These are phyloP conservation scores for Fusarium equiseti DNA, from an alignment of 2,329 filamentous ascomycete species.

Conservation along the genomic window DNA sequence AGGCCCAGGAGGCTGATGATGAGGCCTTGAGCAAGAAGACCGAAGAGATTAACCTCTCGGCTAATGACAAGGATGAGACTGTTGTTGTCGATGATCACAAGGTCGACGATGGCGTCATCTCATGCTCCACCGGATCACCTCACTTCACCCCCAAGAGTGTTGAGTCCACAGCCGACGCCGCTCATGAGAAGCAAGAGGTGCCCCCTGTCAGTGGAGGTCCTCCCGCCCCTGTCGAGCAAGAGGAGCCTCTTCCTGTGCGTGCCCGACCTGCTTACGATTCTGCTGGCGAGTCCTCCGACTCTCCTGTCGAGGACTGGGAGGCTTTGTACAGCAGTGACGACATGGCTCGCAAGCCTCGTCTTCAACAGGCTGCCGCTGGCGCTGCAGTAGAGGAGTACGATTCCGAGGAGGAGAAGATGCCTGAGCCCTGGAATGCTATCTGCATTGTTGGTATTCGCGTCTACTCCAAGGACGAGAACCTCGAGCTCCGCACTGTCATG, in stretches of 20 bases:
- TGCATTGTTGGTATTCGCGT: constrained; percentile 71
- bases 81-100: constrained; percentile 29
- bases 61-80: constrained; percentile 20
- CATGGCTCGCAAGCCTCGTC: constrained; percentile 64
- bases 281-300: constrained; percentile 69
- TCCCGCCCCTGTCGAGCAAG: constrained; percentile 37
- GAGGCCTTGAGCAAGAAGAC: constrained; percentile 42
- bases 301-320: constrained; percentile 70
- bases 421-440: constrained; percentile 73
- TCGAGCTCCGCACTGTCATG: constrained; percentile 67
- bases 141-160: constrained; percentile 51
- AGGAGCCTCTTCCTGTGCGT: constrained; percentile 40
- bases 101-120: constrained; percentile 45
- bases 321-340: constrained; percentile 70
- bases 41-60: constrained; percentile 22
- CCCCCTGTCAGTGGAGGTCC: constrained; percentile 46
- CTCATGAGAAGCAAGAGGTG: constrained; percentile 53
- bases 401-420: constrained; percentile 67
- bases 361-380: constrained; percentile 53
- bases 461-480: constrained; percentile 68
- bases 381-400: constrained; percentile 58
- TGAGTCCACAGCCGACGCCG: constrained; percentile 40
- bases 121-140: constrained; percentile 50
- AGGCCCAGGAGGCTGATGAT: constrained; percentile 33
- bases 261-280: constrained; percentile 55